Percentiles rank a stretch among this genome's conserved stretches.
Evolutionary conservation across 2,329 filamentous ascomycete species (phyloP).

Genomic region (Epichloe sibirici): DNA sequence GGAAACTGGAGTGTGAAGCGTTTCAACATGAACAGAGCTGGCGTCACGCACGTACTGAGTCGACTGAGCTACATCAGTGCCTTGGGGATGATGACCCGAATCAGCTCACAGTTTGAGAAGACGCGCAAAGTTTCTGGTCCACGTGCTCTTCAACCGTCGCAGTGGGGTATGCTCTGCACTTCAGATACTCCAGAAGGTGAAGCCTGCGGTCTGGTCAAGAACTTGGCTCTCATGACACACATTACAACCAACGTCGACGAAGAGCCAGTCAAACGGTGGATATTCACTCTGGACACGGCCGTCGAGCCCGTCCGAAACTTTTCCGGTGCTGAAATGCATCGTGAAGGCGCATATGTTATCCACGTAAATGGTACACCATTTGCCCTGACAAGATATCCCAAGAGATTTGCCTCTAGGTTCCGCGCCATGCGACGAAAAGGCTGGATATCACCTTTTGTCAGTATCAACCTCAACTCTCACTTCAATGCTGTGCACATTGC

Average conservation of each 20-base stretch:
- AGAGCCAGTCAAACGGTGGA: slow-evolving; percentile 72
- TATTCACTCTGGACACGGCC: slow-evolving; percentile 77
- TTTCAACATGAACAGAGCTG: slow-evolving; percentile 96
- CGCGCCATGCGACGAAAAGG: slow-evolving; percentile 79
- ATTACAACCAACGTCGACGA: slow-evolving; percentile 96
- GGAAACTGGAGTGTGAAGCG: slow-evolving; percentile 97
- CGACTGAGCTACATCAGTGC: slow-evolving; percentile 92
- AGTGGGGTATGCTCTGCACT: slow-evolving; percentile 96
- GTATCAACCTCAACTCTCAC: slow-evolving; percentile 90
- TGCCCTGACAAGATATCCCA: slow-evolving; percentile 74
- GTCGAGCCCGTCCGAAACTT: slow-evolving; percentile 62
- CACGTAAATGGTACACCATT: slow-evolving; percentile 94
- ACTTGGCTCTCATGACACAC: slow-evolving; percentile 95
- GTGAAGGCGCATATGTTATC: slow-evolving; percentile 72
- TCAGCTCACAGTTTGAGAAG: slow-evolving; percentile 97
- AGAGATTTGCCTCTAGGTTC: slow-evolving; percentile 75
- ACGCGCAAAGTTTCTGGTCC: slow-evolving; percentile 93
- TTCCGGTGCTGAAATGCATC: slow-evolving; percentile 74
- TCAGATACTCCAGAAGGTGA: slow-evolving; percentile 98
- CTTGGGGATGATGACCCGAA: slow-evolving; percentile 98
- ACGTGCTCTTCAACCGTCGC: slow-evolving; percentile 88
- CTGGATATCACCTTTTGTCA: slow-evolving; percentile 89
- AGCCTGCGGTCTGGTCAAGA: slow-evolving; percentile 95
- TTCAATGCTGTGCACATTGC: slow-evolving; percentile 88
- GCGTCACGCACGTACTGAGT: slow-evolving; percentile 92